These are phyloP conservation scores for Rachicladosporium sp. DNA, from an alignment of 2,329 filamentous ascomycete species.

Conservation along the genomic window DNA sequence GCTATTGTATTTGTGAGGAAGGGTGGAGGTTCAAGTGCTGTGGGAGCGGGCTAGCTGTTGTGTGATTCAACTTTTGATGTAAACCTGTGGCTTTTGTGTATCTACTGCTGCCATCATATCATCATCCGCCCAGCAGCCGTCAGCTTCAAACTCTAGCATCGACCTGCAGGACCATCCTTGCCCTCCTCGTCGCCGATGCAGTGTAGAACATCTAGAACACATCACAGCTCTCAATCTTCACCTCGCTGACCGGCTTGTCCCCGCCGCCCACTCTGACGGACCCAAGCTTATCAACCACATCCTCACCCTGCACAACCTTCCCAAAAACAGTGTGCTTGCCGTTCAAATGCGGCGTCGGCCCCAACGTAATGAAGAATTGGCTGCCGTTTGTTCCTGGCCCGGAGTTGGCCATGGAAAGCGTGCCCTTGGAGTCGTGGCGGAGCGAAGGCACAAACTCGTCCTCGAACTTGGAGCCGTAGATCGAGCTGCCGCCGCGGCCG, in stretches of 20 bases:
- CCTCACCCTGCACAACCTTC: constrained; percentile 76
- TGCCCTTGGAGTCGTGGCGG: constrained; percentile 66
- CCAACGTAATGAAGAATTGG: constrained; percentile 85
- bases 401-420: constrained; percentile 89
- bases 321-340: constrained; percentile 94
- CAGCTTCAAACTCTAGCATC: too few species aligned
- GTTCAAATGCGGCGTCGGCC: constrained; percentile 65
- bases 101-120: too few species aligned
- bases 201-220: constrained; percentile 10
- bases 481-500: constrained; percentile 53
- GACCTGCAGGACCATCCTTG: too few species aligned
- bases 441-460: constrained; percentile 74
- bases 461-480: constrained; percentile 77
- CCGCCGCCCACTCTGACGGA: constrained; percentile 68
- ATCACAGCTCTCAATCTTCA: constrained; percentile 49
- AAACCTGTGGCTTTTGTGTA: too few species aligned
- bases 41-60: too few species aligned
- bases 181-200: too few species aligned
- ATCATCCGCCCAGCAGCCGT: too few species aligned
- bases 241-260: constrained; percentile 67
- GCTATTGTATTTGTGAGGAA: constrained; percentile 35
- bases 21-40: neutral
- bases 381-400: constrained; percentile 86
- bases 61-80: too few species aligned
- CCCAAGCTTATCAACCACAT: constrained; percentile 82